These are phyloP conservation scores for Microbotryum lychnidis-dioicae DNA, from an alignment of 1,284 basidiomycete species.

Conservation along the genomic window DNA sequence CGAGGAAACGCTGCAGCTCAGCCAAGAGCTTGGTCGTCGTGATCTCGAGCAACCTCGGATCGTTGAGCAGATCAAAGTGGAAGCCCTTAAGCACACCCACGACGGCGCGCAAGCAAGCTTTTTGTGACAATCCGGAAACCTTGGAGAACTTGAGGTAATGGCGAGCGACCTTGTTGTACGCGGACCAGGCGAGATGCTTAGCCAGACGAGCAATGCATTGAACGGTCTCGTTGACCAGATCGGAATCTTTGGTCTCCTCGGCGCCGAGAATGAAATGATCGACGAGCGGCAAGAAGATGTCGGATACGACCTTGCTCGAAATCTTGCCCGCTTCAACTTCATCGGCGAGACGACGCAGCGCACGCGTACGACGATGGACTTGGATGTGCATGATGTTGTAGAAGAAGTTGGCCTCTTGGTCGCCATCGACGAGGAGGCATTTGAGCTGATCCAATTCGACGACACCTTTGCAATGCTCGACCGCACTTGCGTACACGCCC, in stretches of 20 bases:
- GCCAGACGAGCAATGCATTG: conserved; percentile 65
- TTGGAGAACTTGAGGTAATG: conserved; percentile 70
- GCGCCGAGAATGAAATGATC: conserved; percentile 69
- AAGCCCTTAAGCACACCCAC: conserved; percentile 85
- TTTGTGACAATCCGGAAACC: conserved; percentile 64
- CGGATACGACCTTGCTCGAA: conserved; percentile 63
- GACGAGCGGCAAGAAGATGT: conserved; percentile 80
- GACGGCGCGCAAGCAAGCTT: conserved; percentile 75
- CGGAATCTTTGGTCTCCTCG: conserved; percentile 66
- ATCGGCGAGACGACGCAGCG: conserved; percentile 76
- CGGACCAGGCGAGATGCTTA: conserved; percentile 65
- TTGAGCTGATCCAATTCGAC: conserved; percentile 40
- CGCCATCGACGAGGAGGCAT: conserved; percentile 78
- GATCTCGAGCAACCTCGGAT: conserved; percentile 19
- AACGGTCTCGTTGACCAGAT: conserved; percentile 86
- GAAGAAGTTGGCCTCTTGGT: conserved; percentile 95
- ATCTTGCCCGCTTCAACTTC: conserved; percentile 63
- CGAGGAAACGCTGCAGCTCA: conserved; percentile 63
- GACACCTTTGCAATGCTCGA: conserved; percentile 43
- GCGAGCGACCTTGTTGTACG: conserved; percentile 73
- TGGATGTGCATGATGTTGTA: conserved; percentile 94
- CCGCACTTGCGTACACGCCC: conserved; percentile 67
- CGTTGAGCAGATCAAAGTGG: conserved; percentile 56
- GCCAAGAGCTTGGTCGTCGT: conserved; percentile 53
- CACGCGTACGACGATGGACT: conserved; percentile 79